phyloP scores from a whole-genome alignment of 805 yeast species.

The Lipomyces mesembrius region DNA sequence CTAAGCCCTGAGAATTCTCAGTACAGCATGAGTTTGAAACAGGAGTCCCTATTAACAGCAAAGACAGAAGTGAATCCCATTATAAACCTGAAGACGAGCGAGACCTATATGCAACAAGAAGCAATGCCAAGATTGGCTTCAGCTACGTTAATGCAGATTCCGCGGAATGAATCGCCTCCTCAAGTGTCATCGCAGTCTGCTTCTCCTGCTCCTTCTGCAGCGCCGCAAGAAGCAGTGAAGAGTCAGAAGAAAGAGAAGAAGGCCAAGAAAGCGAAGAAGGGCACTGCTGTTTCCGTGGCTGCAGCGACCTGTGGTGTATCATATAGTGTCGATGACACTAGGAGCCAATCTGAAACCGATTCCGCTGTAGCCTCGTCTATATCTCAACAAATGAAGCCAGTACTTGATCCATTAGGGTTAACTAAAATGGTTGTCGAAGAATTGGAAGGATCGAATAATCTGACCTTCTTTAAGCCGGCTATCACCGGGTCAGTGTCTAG shows the following conservation, averaged over 20 bases:
- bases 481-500: conserved; percentile 13
- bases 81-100: neutral
- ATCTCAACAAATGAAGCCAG: neutral
- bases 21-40: neutral
- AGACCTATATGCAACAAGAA: neutral
- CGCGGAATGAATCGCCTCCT: neutral
- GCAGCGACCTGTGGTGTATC: conserved; percentile 1
- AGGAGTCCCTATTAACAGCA: neutral
- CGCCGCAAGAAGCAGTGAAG: neutral
- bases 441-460: conserved; percentile 2
- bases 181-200: conserved; percentile 1
- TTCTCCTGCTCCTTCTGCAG: conserved; percentile 6
- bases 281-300: neutral
- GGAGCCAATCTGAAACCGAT: conserved; percentile 1
- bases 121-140: neutral
- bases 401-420: conserved; percentile 10
- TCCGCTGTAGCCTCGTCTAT: neutral
- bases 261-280: conserved; percentile 16
- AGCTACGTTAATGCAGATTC: neutral
- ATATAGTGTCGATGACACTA: neutral
- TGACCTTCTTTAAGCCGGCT: conserved; percentile 21
- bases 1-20: neutral
- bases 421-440: conserved; percentile 13
- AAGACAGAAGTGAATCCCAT: neutral
- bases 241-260: conserved; percentile 20